phyloP scores from a whole-genome alignment of 1,284 basidiomycete genomes.

The Jaminaea rosea region DNA sequence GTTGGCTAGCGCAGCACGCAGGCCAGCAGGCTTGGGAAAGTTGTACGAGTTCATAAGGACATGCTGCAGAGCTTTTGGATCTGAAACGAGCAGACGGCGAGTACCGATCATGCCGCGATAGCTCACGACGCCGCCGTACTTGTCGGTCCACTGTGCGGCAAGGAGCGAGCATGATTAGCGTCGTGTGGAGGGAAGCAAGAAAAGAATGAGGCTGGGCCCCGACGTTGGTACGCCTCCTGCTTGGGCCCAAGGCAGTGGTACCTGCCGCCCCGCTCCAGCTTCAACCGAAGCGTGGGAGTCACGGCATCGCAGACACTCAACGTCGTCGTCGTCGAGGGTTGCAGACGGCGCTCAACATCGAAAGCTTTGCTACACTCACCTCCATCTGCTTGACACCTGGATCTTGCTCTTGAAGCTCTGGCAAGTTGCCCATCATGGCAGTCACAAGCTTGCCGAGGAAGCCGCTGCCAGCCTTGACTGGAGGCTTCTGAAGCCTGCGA shows the following conservation, averaged over 20 bases:
- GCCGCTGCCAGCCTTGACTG: too few species aligned
- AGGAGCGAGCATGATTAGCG: background rate
- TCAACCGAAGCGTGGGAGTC: too few species aligned
- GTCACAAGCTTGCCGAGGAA: too few species aligned
- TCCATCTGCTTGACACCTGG: background rate
- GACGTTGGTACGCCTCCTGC: too few species aligned
- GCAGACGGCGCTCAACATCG: too few species aligned
- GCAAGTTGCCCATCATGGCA: background rate
- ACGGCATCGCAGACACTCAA: too few species aligned
- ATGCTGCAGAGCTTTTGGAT: background rate
- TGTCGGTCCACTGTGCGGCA: background rate
- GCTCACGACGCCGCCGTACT: background rate
- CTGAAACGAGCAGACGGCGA: background rate
- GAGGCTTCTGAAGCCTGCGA: background rate
- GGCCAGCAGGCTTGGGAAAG: background rate
- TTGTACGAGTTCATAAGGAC: background rate
- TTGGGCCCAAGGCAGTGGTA: too few species aligned
- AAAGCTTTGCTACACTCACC: too few species aligned
- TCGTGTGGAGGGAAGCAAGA: background rate
- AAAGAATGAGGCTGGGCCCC: background rate
- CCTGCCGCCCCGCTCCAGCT: too few species aligned
- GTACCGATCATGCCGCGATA: background rate
- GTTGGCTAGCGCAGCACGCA: background rate
- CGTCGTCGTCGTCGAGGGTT: too few species aligned
- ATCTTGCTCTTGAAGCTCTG: background rate